phyloP scores from a whole-genome alignment of 108 stramenopile genomes.

The Aurantiochytrium sp. region DNA sequence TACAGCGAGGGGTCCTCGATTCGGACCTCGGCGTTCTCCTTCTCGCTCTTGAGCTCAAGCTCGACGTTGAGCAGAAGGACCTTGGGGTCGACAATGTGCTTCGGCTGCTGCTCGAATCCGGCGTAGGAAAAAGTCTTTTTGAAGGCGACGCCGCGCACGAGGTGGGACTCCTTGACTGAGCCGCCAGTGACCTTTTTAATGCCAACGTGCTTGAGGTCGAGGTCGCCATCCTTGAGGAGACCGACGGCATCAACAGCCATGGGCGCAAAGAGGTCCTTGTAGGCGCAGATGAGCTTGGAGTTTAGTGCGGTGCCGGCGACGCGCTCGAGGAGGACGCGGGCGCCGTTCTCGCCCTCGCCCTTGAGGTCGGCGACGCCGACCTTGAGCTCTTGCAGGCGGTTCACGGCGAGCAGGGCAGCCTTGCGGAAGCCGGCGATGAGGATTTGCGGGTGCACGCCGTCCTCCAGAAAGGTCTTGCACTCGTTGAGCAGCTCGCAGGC shows the following conservation, averaged over 20 bases:
- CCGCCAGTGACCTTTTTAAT: conserved; percentile 97
- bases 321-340: conserved; percentile 65
- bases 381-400: conserved; percentile 66
- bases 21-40: conserved; percentile 98
- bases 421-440: conserved; percentile 68
- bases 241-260: conserved; percentile 95
- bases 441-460: conserved; percentile 94
- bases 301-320: conserved; percentile 95
- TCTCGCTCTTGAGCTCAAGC: conserved; percentile 95
- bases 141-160: conserved; percentile 95
- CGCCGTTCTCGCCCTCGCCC: background rate
- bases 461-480: conserved; percentile 92
- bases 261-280: conserved; percentile 93
- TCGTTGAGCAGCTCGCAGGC: conserved; percentile 89
- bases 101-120: conserved; percentile 99
- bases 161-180: conserved; percentile 77
- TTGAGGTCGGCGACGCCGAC: conserved; percentile 53
- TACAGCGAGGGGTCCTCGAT: conserved; percentile 92
- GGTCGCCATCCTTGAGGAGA: conserved; percentile 61
- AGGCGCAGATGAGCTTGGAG: conserved; percentile 90
- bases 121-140: conserved; percentile 98
- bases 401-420: conserved; percentile 70
- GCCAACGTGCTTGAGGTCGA: conserved; percentile 79
- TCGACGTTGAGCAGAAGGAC: conserved; percentile 93
- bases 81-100: conserved; percentile 80